Percentiles rank a stretch among this genome's conserved stretches.
These are phyloP conservation scores for Rutstroemia sp. DNA, from an alignment of 2,329 filamentous ascomycete species.

Conservation along the genomic window DNA sequence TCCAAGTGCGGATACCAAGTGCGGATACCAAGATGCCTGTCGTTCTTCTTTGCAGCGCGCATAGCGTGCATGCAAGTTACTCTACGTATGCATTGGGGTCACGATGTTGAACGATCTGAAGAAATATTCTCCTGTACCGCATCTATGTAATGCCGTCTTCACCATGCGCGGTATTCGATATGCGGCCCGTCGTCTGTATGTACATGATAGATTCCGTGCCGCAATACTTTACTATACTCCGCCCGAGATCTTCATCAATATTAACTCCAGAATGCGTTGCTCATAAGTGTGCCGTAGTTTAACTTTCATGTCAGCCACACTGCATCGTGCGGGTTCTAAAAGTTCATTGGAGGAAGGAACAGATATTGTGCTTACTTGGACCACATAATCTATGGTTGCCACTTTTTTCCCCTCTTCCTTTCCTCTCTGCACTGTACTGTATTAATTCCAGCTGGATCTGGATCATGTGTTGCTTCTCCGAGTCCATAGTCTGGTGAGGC, in stretches of 20 bases:
- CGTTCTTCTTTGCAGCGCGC: background rate
- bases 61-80: background rate
- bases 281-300: background rate
- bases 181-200: too few relatives aligned
- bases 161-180: too few relatives aligned
- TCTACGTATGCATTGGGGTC: background rate
- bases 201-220: background rate
- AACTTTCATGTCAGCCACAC: background rate
- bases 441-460: slow-evolving; percentile 1
- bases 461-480: slow-evolving; percentile 2
- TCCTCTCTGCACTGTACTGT: background rate
- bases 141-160: background rate
- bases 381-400: background rate
- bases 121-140: background rate
- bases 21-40: background rate
- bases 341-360: background rate
- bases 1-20: background rate
- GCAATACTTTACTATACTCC: background rate
- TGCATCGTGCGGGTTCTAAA: background rate
- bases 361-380: background rate
- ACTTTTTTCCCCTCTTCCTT: background rate
- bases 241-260: background rate
- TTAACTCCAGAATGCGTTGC: background rate
- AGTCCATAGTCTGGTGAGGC: slow-evolving; percentile 1
- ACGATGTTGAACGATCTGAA: background rate